Percentiles rank a stretch among this genome's conserved stretches.
phyloP scores from a whole-genome alignment of 352 stramenopile genomes.

The Phytophthora hybrid region DNA sequence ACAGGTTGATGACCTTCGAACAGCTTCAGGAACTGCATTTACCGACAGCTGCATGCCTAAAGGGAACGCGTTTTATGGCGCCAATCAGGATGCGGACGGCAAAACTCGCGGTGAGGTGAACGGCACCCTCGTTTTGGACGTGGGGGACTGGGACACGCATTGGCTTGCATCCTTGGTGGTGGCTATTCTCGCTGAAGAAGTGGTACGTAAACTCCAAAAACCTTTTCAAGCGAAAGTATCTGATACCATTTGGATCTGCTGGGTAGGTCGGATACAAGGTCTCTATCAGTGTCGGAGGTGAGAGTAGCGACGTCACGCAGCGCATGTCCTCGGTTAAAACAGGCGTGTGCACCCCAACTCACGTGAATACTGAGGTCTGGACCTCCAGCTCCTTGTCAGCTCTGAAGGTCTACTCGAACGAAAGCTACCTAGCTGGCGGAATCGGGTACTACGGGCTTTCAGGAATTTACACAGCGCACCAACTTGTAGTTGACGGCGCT shows the following conservation, averaged over 20 bases:
- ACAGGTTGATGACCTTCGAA: conserved; percentile 15
- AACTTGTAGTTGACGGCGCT: conserved; percentile 39
- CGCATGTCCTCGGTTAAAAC: conserved; percentile 44
- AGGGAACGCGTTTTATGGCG: conserved; percentile 31
- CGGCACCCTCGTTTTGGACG: conserved; percentile 40
- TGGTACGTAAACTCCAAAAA: conserved; percentile 18
- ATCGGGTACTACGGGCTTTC: conserved; percentile 54
- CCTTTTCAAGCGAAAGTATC: too few relatives aligned
- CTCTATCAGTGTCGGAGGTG: conserved; percentile 26
- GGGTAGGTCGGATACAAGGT: conserved; percentile 46
- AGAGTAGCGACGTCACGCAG: conserved; percentile 21
- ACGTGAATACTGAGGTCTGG: conserved; percentile 72
- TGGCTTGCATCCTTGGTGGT: conserved; percentile 47
- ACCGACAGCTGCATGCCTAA: conserved; percentile 3
- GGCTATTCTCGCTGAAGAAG: conserved; percentile 57
- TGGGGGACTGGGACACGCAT: conserved; percentile 56
- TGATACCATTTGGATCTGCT: neutral
- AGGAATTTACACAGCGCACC: conserved; percentile 56
- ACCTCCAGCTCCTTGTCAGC: conserved; percentile 37
- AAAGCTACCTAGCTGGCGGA: conserved; percentile 46
- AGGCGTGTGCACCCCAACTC: conserved; percentile 57
- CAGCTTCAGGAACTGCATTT: conserved; percentile 3
- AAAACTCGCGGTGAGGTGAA: conserved; percentile 23
- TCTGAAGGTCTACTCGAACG: conserved; percentile 58
- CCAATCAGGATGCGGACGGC: conserved; percentile 18